Percentiles rank a stretch among this genome's conserved stretches.
Evolutionary conservation across 768 basidiomycete genomes (phyloP).

Genomic region (Stropharia rugosoannulata): DNA sequence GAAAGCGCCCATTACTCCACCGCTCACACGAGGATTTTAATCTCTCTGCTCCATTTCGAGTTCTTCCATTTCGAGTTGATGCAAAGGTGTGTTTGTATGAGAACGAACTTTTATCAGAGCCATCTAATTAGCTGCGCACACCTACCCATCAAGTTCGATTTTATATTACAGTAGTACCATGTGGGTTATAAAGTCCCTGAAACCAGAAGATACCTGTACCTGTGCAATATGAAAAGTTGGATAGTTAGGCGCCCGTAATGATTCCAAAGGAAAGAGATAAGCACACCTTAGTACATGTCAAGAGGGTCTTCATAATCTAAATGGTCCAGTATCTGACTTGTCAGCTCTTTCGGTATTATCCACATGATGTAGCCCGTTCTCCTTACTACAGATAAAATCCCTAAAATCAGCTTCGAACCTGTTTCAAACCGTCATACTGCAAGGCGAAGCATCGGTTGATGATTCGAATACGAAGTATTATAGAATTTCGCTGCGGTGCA

Average conservation of each 20-base stretch:
- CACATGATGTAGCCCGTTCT: too few species aligned
- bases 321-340: slow-evolving; percentile 5
- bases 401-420: too few species aligned
- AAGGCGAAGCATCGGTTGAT: too few species aligned
- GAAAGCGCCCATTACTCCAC: too few species aligned
- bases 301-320: not conserved
- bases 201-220: slow-evolving; percentile 14
- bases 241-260: not conserved
- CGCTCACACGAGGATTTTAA: slow-evolving; percentile 37
- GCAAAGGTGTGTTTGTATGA: slow-evolving; percentile 30
- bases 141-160: slow-evolving; percentile 42
- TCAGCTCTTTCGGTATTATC: not conserved
- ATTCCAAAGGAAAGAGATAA: not conserved
- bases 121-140: slow-evolving; percentile 40
- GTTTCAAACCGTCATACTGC: too few species aligned
- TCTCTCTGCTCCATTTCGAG: slow-evolving; percentile 32
- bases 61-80: slow-evolving; percentile 38
- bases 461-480: too few species aligned
- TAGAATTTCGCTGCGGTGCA: too few species aligned
- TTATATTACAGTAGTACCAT: slow-evolving; percentile 36
- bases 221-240: too few species aligned
- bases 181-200: slow-evolving; percentile 11
- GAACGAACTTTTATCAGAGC: slow-evolving; percentile 23
- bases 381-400: too few species aligned
- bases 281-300: not conserved